Percentiles rank a stretch among this genome's conserved stretches.
Conservation (phyloP, 495 filamentous ascomycete species). For the Neurospora hispaniola region DNA sequence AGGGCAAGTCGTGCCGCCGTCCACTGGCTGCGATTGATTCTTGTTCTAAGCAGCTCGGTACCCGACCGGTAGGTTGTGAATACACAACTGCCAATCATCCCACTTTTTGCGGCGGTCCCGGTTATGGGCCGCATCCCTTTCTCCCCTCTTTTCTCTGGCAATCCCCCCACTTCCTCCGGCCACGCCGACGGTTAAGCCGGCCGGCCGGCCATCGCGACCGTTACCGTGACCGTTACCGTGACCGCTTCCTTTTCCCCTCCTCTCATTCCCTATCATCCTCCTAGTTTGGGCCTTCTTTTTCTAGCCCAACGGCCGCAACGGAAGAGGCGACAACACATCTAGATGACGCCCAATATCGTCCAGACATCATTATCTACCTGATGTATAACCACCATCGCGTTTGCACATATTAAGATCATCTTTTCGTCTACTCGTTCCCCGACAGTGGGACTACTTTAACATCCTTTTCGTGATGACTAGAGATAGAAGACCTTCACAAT, state of each 20-base stretch:
- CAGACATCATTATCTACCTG: neutral
- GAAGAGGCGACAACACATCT: neutral
- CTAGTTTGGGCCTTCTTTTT: neutral
- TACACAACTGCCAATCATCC: neutral
- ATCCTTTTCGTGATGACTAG: neutral
- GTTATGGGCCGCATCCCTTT: neutral
- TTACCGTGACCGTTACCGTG: neutral
- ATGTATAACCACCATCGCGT: neutral
- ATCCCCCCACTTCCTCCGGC: slow-evolving; percentile 1
- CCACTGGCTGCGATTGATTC: neutral
- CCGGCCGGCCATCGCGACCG: neutral
- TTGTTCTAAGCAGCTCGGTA: neutral
- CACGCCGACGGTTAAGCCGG: neutral
- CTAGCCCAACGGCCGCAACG: neutral
- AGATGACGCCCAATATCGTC: neutral
- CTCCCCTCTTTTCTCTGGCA: neutral
- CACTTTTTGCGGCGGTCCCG: neutral
- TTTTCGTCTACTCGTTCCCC: neutral
- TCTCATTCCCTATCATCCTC: neutral
- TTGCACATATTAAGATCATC: neutral
- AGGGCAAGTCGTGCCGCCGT: neutral
- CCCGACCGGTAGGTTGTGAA: neutral
- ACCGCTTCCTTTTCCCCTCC: neutral
- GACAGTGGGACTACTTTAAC: neutral
- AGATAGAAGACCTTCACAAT: neutral